These are phyloP conservation scores for Globisporangium solare DNA, from an alignment of 352 stramenopile species.

Conservation along the genomic window DNA sequence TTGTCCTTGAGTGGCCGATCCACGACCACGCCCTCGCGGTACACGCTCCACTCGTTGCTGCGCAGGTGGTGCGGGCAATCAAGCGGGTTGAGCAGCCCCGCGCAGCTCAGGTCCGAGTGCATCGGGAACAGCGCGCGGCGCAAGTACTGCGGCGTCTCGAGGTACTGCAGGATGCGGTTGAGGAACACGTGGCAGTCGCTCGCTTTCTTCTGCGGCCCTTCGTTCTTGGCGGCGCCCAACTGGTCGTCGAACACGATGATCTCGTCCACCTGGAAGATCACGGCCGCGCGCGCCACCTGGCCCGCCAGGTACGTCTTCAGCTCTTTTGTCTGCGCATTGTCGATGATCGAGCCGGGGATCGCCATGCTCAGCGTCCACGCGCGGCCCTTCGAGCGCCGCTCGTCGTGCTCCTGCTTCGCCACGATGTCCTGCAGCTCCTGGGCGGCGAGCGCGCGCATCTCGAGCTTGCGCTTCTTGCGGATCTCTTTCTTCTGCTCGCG, in stretches of 20 bases:
- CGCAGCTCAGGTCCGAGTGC: slow-evolving; percentile 96
- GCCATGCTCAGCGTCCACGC: slow-evolving; percentile 95
- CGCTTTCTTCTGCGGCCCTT: slow-evolving; percentile 49
- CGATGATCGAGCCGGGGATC: slow-evolving; percentile 94
- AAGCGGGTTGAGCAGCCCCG: slow-evolving; percentile 94
- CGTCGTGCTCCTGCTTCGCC: slow-evolving; percentile 26
- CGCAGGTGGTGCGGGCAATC: slow-evolving; percentile 97
- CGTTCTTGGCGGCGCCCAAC: slow-evolving; percentile 52
- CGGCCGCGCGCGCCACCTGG: slow-evolving; percentile 94
- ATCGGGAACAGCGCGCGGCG: slow-evolving; percentile 96
- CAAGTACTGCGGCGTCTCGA: slow-evolving; percentile 98
- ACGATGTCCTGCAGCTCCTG: slow-evolving; percentile 32
- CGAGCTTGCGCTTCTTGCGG: slow-evolving; percentile 65
- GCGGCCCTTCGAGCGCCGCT: slow-evolving; percentile 53
- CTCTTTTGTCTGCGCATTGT: slow-evolving; percentile 97
- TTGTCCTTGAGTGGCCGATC: slow-evolving; percentile 80
- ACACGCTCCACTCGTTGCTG: slow-evolving; percentile 89
- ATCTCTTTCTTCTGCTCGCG: slow-evolving; percentile 65
- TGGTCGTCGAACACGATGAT: slow-evolving; percentile 98
- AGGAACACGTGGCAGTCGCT: slow-evolving; percentile 85
- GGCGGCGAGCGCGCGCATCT: slow-evolving; percentile 36
- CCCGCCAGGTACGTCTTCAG: slow-evolving; percentile 95
- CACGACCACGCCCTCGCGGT: slow-evolving; percentile 91
- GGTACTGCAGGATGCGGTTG: slow-evolving; percentile 94
- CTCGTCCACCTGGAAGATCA: slow-evolving; percentile 98